Evolutionary conservation across 2,329 filamentous ascomycete genomes (phyloP).

Genomic region (Gliomastix tumulicola): DNA sequence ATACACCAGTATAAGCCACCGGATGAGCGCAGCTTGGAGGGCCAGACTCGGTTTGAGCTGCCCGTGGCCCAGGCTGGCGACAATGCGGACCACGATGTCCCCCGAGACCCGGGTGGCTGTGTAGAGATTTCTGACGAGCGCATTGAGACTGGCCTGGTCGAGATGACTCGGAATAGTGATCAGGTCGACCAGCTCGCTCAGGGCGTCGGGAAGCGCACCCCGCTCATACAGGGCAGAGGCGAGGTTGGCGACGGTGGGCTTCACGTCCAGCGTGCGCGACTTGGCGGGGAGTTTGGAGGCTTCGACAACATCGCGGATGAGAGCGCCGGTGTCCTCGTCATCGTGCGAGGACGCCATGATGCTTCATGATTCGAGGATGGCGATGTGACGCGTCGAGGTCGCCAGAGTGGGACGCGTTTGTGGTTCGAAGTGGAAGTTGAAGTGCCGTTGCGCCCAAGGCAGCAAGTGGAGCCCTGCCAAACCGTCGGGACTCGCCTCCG

Average conservation of each 20-base stretch:
- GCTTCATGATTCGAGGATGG: too few relatives aligned
- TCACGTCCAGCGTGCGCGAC: slow-evolving; percentile 55
- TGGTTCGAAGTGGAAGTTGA: too few relatives aligned
- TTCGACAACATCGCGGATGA: slow-evolving; percentile 28
- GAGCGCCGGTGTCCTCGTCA: slow-evolving; percentile 22
- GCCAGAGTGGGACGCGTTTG: too few relatives aligned
- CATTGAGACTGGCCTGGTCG: slow-evolving; percentile 67
- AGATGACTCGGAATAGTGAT: slow-evolving; percentile 60
- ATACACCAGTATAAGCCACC: slow-evolving; percentile 73
- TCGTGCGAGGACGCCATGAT: slow-evolving; percentile 14
- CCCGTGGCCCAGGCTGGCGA: slow-evolving; percentile 72
- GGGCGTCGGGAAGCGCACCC: slow-evolving; percentile 55
- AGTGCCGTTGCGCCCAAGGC: too few relatives aligned
- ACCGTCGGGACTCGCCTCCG: too few relatives aligned
- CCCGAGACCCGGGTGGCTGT: slow-evolving; percentile 58
- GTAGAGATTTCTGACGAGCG: slow-evolving; percentile 68
- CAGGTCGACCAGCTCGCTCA: slow-evolving; percentile 59
- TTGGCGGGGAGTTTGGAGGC: slow-evolving; percentile 56
- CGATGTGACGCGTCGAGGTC: too few relatives aligned
- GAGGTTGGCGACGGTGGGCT: slow-evolving; percentile 56
- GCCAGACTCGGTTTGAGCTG: slow-evolving; percentile 65
- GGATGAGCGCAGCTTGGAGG: slow-evolving; percentile 64
- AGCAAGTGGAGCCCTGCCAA: too few relatives aligned
- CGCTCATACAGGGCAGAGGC: slow-evolving; percentile 57
- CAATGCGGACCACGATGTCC: slow-evolving; percentile 54